Evolutionary conservation across 192 early-diverging fungal genomes (phyloP).

Genomic region (Podila clonocystis): DNA sequence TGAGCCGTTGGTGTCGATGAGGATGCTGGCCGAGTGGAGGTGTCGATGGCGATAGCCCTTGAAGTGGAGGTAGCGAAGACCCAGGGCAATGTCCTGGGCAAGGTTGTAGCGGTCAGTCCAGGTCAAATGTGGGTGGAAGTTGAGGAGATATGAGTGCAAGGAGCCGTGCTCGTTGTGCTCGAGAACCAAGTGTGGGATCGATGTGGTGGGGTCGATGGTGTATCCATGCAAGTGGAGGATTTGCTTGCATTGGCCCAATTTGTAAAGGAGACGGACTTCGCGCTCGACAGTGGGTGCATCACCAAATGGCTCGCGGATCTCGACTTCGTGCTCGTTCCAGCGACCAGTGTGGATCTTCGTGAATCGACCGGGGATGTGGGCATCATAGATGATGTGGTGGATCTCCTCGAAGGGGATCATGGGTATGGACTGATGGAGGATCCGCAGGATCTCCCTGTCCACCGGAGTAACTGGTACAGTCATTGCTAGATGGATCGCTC

Average conservation of each 20-base stretch:
- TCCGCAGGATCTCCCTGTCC: slow-evolving; percentile 18
- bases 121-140: slow-evolving; percentile 43
- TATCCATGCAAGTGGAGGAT: slow-evolving; percentile 28
- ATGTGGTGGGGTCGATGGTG: slow-evolving; percentile 28
- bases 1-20: slow-evolving; percentile 47
- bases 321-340: slow-evolving; percentile 34
- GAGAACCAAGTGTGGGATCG: slow-evolving; percentile 28
- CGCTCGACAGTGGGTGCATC: slow-evolving; percentile 35
- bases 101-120: slow-evolving; percentile 52
- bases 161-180: slow-evolving; percentile 46
- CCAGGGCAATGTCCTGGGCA: slow-evolving; percentile 43
- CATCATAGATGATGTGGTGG: slow-evolving; percentile 33
- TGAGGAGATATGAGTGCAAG: slow-evolving; percentile 43
- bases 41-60: slow-evolving; percentile 52
- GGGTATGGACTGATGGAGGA: slow-evolving; percentile 43
- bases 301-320: slow-evolving; percentile 43
- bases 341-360: slow-evolving; percentile 41
- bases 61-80: slow-evolving; percentile 41
- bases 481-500: slow-evolving; percentile 7
- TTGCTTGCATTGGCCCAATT: slow-evolving; percentile 33
- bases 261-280: slow-evolving; percentile 44
- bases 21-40: slow-evolving; percentile 41
- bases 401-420: slow-evolving; percentile 35
- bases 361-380: slow-evolving; percentile 41
- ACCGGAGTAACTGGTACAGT: slow-evolving; percentile 25